Percentiles rank a stretch among this genome's conserved stretches.
Evolutionary conservation across 2,329 filamentous ascomycete genomes (phyloP).

Genomic region (Immersiporthe knoxdaviesiana): DNA sequence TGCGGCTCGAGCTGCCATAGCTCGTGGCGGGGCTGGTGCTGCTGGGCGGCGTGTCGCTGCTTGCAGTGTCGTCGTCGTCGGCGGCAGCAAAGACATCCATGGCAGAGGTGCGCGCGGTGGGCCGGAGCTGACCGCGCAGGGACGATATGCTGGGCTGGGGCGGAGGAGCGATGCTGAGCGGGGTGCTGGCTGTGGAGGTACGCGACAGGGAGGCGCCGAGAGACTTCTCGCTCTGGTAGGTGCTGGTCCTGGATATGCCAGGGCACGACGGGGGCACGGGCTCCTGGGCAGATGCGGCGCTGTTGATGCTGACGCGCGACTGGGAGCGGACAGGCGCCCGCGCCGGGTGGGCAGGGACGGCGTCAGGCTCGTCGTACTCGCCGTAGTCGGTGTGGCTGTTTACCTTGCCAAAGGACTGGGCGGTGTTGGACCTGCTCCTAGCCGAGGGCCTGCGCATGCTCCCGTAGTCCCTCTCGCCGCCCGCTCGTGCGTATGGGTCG

Average conservation of each 20-base stretch:
- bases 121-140: slow-evolving; percentile 49
- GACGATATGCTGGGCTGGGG: slow-evolving; percentile 38
- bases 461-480: slow-evolving; percentile 4
- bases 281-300: slow-evolving; percentile 35
- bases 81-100: slow-evolving; percentile 51
- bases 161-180: slow-evolving; percentile 27
- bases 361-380: slow-evolving; percentile 39
- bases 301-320: slow-evolving; percentile 35
- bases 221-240: slow-evolving; percentile 41
- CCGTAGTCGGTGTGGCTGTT: slow-evolving; percentile 43
- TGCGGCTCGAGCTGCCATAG: slow-evolving; percentile 56
- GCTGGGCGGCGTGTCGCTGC: slow-evolving; percentile 56
- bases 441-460: slow-evolving; percentile 34
- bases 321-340: slow-evolving; percentile 51
- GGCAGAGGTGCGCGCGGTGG: slow-evolving; percentile 47
- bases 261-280: slow-evolving; percentile 41
- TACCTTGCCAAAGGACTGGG: slow-evolving; percentile 45
- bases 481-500: slow-evolving; percentile 20
- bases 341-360: slow-evolving; percentile 40
- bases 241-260: slow-evolving; percentile 42
- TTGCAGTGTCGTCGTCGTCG: slow-evolving; percentile 53
- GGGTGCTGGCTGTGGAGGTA: slow-evolving; percentile 26
- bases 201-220: slow-evolving; percentile 25
- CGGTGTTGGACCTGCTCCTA: slow-evolving; percentile 53
- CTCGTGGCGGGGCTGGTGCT: slow-evolving; percentile 61